Base-by-base conservation (phyloP, 345 rosid species). In the Camelina sativa region DNA sequence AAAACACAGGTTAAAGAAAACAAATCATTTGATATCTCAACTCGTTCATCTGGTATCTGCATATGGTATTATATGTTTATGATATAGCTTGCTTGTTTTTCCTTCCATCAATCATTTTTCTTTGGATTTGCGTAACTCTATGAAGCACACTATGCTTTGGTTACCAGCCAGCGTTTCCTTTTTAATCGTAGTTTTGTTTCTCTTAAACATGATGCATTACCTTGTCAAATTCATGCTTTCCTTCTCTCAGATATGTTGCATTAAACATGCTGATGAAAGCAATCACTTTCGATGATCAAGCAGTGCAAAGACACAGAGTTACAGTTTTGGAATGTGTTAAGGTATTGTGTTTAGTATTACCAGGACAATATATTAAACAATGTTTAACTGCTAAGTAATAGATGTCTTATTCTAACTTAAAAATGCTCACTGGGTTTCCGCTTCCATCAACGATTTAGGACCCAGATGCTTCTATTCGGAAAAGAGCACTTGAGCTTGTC, bases 271-370 rank as follows among this genome's bases (percentile, higher is more conserved):
- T 95, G 81, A 95, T 85, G 97, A 95, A 76, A 88, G 99, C 98
- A 74, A 83, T 92, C 52, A 60, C 86, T 8, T 91, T 92, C 71
- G 99, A 89, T 81, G 84, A 92, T 71, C 97, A 90, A 87, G 98
- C 99, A 30, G 93, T 95, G 73, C 98, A 95, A 77, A 90, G 98
- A 82, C 98, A 95, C 76, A 88, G 98, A 66, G 96, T 86, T 48
- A 95, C 97, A 15, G 90, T 95, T 65, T 84, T 95, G 88, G 98
- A 95, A 85, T 95, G 99, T 84, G 99, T 95, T 44, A 95, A 95
- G 97, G 99, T 95, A 87, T 69, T 72, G 58, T 64, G 64, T 48
- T 70, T 37, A 59, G 16, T 59, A 66, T 9, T 65, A 23, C 65
- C 77, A 15, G 4, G 23, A 37, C 62, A 53, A 53, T 34, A 51